Percentiles rank a stretch among this genome's conserved stretches.
Evolutionary conservation across 768 basidiomycete species (phyloP).

Genomic region (Fomitopsis serialis): DNA sequence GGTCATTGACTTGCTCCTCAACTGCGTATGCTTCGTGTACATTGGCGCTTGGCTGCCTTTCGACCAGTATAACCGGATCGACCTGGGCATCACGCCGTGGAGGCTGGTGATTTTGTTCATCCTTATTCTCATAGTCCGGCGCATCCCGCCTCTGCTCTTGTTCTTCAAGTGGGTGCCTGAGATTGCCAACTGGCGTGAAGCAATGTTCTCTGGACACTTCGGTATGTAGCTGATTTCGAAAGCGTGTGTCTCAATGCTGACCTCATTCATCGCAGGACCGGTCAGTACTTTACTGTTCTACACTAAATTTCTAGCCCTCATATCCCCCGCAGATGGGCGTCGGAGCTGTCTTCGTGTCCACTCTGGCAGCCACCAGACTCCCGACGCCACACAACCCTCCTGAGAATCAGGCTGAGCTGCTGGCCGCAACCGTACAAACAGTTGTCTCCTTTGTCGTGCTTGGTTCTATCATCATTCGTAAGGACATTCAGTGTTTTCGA

Average conservation of each 20-base stretch:
- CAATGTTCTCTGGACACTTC: constrained; percentile 89
- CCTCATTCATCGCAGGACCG: constrained; percentile 35
- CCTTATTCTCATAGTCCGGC: constrained; percentile 64
- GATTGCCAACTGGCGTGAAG: constrained; percentile 78
- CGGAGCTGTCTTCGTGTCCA: constrained; percentile 83
- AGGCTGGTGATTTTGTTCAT: constrained; percentile 64
- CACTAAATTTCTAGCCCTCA: neutral
- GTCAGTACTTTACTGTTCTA: constrained; percentile 29
- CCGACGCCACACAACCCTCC: constrained; percentile 57
- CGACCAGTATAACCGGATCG: constrained; percentile 44
- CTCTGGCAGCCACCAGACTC: constrained; percentile 59
- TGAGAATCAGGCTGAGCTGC: constrained; percentile 59
- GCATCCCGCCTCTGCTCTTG: constrained; percentile 73
- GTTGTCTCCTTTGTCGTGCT: constrained; percentile 87
- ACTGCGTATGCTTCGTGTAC: constrained; percentile 77
- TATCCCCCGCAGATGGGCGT: constrained; percentile 76
- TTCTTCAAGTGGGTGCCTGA: constrained; percentile 87
- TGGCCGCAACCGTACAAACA: constrained; percentile 72
- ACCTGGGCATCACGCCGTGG: constrained; percentile 64
- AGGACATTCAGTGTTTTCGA: constrained; percentile 17
- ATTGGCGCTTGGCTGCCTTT: constrained; percentile 87
- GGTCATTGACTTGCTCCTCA: constrained; percentile 84
- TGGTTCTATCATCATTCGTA: constrained; percentile 79
- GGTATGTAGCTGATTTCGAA: constrained; percentile 34
- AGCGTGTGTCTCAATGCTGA: neutral